Conservation (phyloP, 108 stramenopile species). For the Fragilaria radians region DNA sequence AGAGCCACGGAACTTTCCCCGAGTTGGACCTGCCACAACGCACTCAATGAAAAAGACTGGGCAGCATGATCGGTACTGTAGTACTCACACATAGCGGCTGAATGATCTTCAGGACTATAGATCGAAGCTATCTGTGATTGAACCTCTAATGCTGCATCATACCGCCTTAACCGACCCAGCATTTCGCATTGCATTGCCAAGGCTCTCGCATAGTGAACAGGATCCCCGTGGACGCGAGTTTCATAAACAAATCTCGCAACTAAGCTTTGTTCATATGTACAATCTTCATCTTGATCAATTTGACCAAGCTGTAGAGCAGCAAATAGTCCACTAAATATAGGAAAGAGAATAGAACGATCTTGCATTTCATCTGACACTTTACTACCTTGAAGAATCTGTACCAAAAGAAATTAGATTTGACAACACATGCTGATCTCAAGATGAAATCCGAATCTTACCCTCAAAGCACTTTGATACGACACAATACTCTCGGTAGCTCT, state of each 20-base stretch:
- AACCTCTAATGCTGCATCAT: conserved; percentile 32
- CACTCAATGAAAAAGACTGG: conserved; percentile 36
- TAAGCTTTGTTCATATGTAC: conserved; percentile 31
- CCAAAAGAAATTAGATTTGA: background rate
- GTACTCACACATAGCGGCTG: conserved; percentile 32
- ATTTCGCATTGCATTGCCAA: conserved; percentile 52
- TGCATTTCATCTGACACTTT: background rate
- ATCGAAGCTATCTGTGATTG: conserved; percentile 1
- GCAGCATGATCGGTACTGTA: conserved; percentile 51
- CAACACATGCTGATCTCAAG: background rate
- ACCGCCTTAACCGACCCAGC: conserved; percentile 30
- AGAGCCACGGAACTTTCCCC: conserved; percentile 29
- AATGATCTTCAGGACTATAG: conserved; percentile 31
- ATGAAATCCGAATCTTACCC: background rate
- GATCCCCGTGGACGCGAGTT: conserved; percentile 42
- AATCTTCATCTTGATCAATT: conserved; percentile 24
- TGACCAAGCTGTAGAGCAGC: conserved; percentile 34
- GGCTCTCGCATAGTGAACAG: conserved; percentile 53
- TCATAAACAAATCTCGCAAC: conserved; percentile 39
- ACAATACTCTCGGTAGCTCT: background rate
- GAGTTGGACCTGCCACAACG: conserved; percentile 27
- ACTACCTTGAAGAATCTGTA: background rate
- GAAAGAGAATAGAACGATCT: conserved; percentile 48
- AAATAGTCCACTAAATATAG: conserved; percentile 49
- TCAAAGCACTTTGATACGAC: background rate